Base-by-base conservation (phyloP, 2,329 filamentous ascomycete genomes). In the Colletotrichum truncatum region DNA sequence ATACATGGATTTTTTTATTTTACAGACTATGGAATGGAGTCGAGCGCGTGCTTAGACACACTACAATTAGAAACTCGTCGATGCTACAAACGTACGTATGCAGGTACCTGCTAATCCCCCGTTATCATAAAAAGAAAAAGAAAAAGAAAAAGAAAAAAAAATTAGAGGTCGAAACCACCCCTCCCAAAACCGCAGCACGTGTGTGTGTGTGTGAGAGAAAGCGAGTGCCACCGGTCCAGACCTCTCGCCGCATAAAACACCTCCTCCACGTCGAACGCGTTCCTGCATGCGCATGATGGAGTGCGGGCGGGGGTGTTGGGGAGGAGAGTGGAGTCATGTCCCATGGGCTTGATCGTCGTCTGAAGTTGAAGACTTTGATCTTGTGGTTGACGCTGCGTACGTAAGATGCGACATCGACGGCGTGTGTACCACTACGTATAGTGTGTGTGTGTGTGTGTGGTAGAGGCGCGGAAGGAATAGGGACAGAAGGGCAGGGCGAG, bases 251-350 rank as follows among this genome's bases (percentile, higher is more conserved):
- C 62, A 65, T 65, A 49, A 65, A 65, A 57, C 34, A 65, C 57
- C 41, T 51, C 56, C 41, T 55, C 49, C 43, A 62, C 41, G 62
- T 65, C 49, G 41, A 65, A 54, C 57, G 57, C 43, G 57, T 43
- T 49, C 43, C 62, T 62, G 57, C 51, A 62, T 62, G 49, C 49
- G 62, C 62, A 65, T 65, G 62, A 62, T 26, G 26, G 32, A 41
- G 36, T 38, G 18, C 48, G 48, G 38, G 25, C 43, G 26, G 34
- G 11, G 12, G 46, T 26, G 6, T 6, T 3, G 25, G 43, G 32
- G 39, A n/a, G n/a, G n/a, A n/a, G 39, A 28, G 49, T 36, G 41
- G 57, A 62, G 57, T 62, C 62, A 55, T 55, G 57, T 56, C 30
- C 21, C 6, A 16, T 52, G n/a, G n/a, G n/a, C n/a, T n/a, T n/a